These are phyloP conservation scores for Colletotrichum tamarilloi DNA, from an alignment of 2,329 filamentous ascomycete species.

Conservation along the genomic window DNA sequence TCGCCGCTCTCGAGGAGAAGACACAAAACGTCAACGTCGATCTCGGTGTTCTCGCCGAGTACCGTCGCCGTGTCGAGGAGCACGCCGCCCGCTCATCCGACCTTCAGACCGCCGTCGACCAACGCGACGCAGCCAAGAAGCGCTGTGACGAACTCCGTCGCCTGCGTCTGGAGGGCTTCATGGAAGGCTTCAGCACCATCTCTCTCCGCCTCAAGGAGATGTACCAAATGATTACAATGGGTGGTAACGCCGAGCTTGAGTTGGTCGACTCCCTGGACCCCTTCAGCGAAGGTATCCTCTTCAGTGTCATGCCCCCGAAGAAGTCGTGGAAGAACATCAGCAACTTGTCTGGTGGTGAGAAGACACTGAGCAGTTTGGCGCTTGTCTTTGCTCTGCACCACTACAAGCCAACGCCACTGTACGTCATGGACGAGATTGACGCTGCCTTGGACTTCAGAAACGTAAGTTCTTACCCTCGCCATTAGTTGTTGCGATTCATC, in stretches of 20 bases:
- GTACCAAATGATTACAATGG: slow-evolving; percentile 99
- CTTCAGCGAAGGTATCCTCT: slow-evolving; percentile 95
- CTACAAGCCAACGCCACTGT: slow-evolving; percentile 96
- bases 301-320: slow-evolving; percentile 99
- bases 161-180: slow-evolving; percentile 93
- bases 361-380: slow-evolving; percentile 92
- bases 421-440: slow-evolving; percentile 99
- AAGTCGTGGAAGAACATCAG: slow-evolving; percentile 99
- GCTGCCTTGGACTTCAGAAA: slow-evolving; percentile 98
- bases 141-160: slow-evolving; percentile 92
- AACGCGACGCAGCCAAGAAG: slow-evolving; percentile 89
- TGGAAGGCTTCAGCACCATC: slow-evolving; percentile 96
- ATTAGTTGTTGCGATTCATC: background rate
- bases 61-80: slow-evolving; percentile 86
- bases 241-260: slow-evolving; percentile 96
- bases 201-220: slow-evolving; percentile 97
- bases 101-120: slow-evolving; percentile 79
- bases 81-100: slow-evolving; percentile 85
- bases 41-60: slow-evolving; percentile 87
- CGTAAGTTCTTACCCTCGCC: slow-evolving; percentile 66
- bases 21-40: slow-evolving; percentile 91
- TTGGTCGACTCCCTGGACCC: slow-evolving; percentile 96
- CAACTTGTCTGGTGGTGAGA: slow-evolving; percentile 95
- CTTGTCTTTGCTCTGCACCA: slow-evolving; percentile 98
- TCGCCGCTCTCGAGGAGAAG: slow-evolving; percentile 72